Evolutionary conservation across 305 asterid species (phyloP), one percentile per base, ranked within the genome.

Genomic region (Lippia alba): DNA sequence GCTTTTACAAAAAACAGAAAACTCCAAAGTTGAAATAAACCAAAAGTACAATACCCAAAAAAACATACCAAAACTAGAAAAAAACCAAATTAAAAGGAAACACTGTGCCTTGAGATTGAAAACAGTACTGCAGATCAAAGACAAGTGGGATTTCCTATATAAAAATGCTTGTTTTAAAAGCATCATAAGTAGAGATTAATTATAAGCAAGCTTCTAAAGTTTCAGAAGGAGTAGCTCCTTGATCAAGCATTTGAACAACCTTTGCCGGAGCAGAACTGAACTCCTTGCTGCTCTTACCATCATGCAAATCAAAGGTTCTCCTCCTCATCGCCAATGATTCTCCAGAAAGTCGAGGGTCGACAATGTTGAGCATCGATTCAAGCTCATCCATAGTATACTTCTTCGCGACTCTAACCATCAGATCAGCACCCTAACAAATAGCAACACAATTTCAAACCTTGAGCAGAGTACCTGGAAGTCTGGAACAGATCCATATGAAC

Each of bases 331-430:
- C 71, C 39, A 80, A 39, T 16, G 85, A 76, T 70, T 72, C 75
- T 17, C 85, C 87, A 1, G 77, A 33, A 60, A 90, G 85, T 54
- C 83, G 90, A 24, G 96, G 97, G 77, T 90, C 97, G 20, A 88
- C 86, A 8, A 81, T 89, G 5, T 85, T 96, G 24, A 90, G 93
- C 91, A 90, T 90, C 64, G 87, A 91, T 74, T 90, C 96, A 60
- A 90, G 78, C 75, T 90, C 97, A 24, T 88, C 91, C 76, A 88
- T 85, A 83, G 88, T 85, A 0, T 84, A 83, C 41, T 74, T 88
- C 73, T 85, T 90, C 0, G 97, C 87, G 58, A 82, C 70, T 74
- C 93, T 81, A 32, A 88, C 96, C 78, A 86, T 84, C 45, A 72
- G 30, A 77, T 88, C 97, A 62, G 80, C 84, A 50, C 93, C 97